A percentile compares a stretch with the other conserved stretches of the same genome.
phyloP scores from a whole-genome alignment of 768 basidiomycete species.

The Hericium alpestre region DNA sequence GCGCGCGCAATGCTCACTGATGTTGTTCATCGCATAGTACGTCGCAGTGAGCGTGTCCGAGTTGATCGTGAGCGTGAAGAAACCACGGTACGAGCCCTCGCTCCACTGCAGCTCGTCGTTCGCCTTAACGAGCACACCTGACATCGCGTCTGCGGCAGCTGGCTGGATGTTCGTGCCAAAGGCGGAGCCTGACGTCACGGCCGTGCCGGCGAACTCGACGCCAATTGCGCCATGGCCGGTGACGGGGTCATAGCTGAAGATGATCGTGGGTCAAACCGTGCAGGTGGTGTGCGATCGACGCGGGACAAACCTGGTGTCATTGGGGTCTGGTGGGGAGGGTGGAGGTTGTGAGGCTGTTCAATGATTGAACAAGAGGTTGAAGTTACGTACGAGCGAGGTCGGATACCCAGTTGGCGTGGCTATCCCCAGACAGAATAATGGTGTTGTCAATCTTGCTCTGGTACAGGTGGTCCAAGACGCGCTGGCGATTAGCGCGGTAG shows the following conservation, averaged over 20 bases:
- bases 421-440: conserved; percentile 48
- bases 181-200: conserved; percentile 40
- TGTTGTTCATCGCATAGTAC: conserved; percentile 43
- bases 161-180: conserved; percentile 34
- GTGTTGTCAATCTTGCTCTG: conserved; percentile 41
- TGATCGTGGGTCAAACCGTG: background rate
- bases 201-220: conserved; percentile 54
- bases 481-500: conserved; percentile 41
- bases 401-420: conserved; percentile 53
- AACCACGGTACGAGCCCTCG: conserved; percentile 48
- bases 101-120: conserved; percentile 51
- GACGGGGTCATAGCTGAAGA: conserved; percentile 32
- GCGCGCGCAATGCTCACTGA: conserved; percentile 24
- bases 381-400: conserved; percentile 38
- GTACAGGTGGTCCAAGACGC: conserved; percentile 42
- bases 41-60: conserved; percentile 37
- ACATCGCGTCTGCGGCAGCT: conserved; percentile 28
- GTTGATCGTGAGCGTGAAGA: conserved; percentile 44
- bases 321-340: conserved; percentile 27
- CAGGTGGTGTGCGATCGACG: conserved; percentile 21
- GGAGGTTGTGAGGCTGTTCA: background rate
- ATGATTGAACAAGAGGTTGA: background rate
- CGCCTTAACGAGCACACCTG: conserved; percentile 24
- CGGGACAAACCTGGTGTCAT: conserved; percentile 26
- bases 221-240: conserved; percentile 42